phyloP scores from a whole-genome alignment of 2,329 filamentous ascomycete species.

The Tympanopsis confertula region DNA sequence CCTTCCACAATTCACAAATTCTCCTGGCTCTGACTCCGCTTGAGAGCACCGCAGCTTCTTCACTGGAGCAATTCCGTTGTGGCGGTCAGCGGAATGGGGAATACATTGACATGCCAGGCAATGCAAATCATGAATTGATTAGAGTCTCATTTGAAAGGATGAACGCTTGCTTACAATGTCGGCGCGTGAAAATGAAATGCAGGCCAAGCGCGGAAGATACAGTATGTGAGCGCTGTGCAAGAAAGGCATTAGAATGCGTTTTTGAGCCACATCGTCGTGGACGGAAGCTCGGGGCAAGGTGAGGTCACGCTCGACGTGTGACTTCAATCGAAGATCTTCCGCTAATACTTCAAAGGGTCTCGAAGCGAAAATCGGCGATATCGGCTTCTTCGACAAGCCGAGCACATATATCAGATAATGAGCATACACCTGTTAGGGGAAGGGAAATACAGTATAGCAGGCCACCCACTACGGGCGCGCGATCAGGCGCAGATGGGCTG shows the following conservation, averaged over 20 bases:
- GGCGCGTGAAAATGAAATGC: slow-evolving; percentile 26
- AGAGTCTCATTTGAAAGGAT: too few species aligned
- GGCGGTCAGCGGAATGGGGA: too few species aligned
- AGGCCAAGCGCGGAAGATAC: slow-evolving; percentile 8
- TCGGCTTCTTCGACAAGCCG: too few species aligned
- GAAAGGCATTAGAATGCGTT: slow-evolving; percentile 22
- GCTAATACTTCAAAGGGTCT: not conserved
- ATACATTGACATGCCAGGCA: too few species aligned
- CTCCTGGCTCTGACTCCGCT: too few species aligned
- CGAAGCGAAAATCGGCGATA: not conserved
- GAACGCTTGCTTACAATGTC: slow-evolving; percentile 22
- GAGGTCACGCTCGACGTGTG: slow-evolving; percentile 2
- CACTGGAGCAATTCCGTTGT: too few species aligned
- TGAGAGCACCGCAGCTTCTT: too few species aligned
- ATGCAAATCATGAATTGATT: too few species aligned
- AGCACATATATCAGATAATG: too few species aligned
- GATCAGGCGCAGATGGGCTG: slow-evolving; percentile 9
- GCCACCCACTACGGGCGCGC: not conserved
- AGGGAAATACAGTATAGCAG: not conserved
- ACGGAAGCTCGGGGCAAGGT: slow-evolving; percentile 23
- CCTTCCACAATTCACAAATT: too few species aligned
- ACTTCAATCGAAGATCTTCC: slow-evolving; percentile 2
- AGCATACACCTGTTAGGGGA: not conserved
- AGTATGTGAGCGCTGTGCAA: slow-evolving; percentile 20
- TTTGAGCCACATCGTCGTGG: slow-evolving; percentile 25